A percentile compares a stretch with the other conserved stretches of the same genome.
phyloP scores from a whole-genome alignment of 148 eudicot genomes.

The Rhododendron kiyosumense region DNA sequence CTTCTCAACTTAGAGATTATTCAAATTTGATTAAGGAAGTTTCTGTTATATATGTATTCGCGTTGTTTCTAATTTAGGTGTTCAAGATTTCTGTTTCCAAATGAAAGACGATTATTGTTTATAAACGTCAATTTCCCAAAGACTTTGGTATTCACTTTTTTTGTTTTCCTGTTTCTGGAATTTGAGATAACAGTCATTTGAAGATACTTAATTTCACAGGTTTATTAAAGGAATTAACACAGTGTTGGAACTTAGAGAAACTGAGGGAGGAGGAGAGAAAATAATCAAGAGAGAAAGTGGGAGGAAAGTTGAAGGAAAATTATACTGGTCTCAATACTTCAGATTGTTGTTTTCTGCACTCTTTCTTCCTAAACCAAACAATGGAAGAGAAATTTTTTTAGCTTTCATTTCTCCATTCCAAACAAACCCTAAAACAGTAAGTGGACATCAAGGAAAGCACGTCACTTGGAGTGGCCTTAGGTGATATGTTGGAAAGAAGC shows the following conservation, averaged over 20 bases:
- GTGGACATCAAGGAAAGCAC: neutral
- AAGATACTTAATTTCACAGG: neutral
- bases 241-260: neutral
- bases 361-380: too few species aligned
- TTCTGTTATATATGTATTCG: neutral
- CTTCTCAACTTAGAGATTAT: neutral
- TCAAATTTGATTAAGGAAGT: neutral
- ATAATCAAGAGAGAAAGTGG: too few species aligned
- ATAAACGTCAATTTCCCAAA: neutral
- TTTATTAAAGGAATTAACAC: neutral
- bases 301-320: too few species aligned
- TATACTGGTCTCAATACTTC: too few species aligned
- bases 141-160: neutral
- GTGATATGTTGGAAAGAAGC: neutral
- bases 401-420: neutral
- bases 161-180: neutral
- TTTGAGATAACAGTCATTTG: neutral
- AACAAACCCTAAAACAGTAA: neutral
- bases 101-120: neutral
- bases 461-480: neutral
- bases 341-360: too few species aligned
- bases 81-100: neutral
- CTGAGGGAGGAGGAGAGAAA: too few species aligned
- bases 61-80: neutral
- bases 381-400: neutral